Conservation (phyloP, 495 filamentous ascomycete species). For the Penicillium simplicissimum region DNA sequence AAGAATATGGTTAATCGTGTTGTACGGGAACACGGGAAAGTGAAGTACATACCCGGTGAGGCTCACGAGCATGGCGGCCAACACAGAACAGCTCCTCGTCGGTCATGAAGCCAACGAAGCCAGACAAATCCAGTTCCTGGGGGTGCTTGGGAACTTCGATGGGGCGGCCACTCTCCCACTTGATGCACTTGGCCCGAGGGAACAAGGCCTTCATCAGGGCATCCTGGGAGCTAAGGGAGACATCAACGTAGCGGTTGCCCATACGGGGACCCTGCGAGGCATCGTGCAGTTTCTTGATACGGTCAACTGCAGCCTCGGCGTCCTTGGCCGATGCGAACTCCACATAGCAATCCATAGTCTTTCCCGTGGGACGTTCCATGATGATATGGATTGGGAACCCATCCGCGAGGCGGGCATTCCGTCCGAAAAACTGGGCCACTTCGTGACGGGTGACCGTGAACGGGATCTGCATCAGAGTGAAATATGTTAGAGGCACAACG, state of each 20-base stretch:
- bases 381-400: slow-evolving; percentile 75
- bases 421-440: slow-evolving; percentile 68
- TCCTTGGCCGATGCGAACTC: slow-evolving; percentile 60
- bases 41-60: slow-evolving; percentile 59
- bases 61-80: slow-evolving; percentile 65
- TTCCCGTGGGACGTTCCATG: slow-evolving; percentile 76
- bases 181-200: slow-evolving; percentile 62
- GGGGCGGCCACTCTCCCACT: slow-evolving; percentile 57
- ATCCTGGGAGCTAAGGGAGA: slow-evolving; percentile 60
- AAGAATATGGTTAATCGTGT: slow-evolving; percentile 12
- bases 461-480: not conserved
- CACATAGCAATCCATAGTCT: slow-evolving; percentile 75
- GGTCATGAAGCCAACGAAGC: slow-evolving; percentile 70
- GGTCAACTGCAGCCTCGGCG: slow-evolving; percentile 47
- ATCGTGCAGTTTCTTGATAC: slow-evolving; percentile 44
- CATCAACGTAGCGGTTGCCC: slow-evolving; percentile 63
- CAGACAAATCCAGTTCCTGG: slow-evolving; percentile 56
- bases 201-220: slow-evolving; percentile 67
- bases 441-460: slow-evolving; percentile 60
- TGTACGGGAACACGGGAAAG: slow-evolving; percentile 3
- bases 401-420: slow-evolving; percentile 53
- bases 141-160: slow-evolving; percentile 32
- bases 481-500: not conserved
- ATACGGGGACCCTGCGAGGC: slow-evolving; percentile 54
- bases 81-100: slow-evolving; percentile 69